Base-by-base conservation (phyloP, 129 eudicot genomes). In the Arctium lappa region DNA sequence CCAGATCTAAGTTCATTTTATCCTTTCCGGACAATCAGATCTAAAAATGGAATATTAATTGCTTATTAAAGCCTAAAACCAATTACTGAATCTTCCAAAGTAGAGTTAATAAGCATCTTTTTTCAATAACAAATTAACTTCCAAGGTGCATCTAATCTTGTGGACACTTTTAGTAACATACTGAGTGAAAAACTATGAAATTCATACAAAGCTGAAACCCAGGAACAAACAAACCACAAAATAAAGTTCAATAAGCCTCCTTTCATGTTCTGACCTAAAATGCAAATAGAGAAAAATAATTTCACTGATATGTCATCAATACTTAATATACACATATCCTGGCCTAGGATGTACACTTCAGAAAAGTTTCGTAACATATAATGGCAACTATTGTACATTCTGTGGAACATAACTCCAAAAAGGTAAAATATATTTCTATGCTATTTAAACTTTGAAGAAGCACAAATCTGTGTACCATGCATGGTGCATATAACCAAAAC, bases 381-480 rank as follows among this genome's bases (percentile, higher is more conserved):
- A 34, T 32, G 69, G 30, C 32, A 76, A 50, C 70, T 75, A 75
- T 1, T 16, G 69, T 32, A 76, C n/a, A 16, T 33, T 33, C 44
- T 76, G 13, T 46, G 27, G 4, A 50, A 50, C 80, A 76, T 31
- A 76, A 76, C 69, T 32, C 80, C 44, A 50, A 50, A 50, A 76
- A 32, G 7, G 8, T 50, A 13, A 48, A 50, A 16, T 11, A 76
- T 50, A 32, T 6, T 13, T 76, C 66, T 76, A 48, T 13, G 80
- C 3, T 50, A 46, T 32, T 13, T 46, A 50, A 50, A 15, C 42
- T 31, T 27, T 76, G 69, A 50, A 56, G 18, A 5, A 56, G 22
- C 65, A 56, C 27, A 56, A 56, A 56, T 56, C 65, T 56, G 22
- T 16, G 33, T 76, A 76, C 70, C 15, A 50, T 12, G 32, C 33